Conservation (phyloP, 768 basidiomycete species). For the Mrakia frigida region DNA sequence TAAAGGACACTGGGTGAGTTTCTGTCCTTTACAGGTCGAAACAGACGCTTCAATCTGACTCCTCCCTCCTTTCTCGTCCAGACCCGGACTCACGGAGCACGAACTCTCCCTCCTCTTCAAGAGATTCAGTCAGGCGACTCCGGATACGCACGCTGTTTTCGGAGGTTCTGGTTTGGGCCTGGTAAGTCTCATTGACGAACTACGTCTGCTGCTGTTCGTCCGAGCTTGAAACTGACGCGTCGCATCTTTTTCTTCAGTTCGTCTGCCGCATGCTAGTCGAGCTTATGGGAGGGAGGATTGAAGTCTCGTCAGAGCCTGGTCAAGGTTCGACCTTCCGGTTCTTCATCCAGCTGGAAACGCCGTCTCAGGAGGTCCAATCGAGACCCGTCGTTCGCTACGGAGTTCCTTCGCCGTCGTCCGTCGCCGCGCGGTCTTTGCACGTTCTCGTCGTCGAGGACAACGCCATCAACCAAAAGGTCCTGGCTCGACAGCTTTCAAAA, state of each 20-base stretch:
- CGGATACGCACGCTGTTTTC: constrained; percentile 35
- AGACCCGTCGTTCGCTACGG: neutral
- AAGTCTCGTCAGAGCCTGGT: neutral
- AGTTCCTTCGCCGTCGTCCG: neutral
- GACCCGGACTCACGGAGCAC: constrained; percentile 41
- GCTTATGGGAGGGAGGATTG: constrained; percentile 3
- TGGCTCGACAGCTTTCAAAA: constrained; percentile 10
- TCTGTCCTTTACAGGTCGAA: too few relatives aligned
- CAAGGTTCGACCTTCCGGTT: constrained; percentile 25
- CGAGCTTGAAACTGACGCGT: neutral
- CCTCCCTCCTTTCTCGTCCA: too few relatives aligned
- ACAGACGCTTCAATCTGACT: too few relatives aligned
- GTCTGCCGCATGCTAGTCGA: constrained; percentile 43
- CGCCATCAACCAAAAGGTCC: constrained; percentile 22
- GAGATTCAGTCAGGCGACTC: constrained; percentile 42
- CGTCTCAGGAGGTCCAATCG: neutral
- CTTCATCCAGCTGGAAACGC: constrained; percentile 8
- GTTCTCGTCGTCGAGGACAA: constrained; percentile 27
- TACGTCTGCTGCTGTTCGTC: too few relatives aligned
- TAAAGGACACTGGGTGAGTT: constrained; percentile 34
- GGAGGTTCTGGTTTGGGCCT: constrained; percentile 45
- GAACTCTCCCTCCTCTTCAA: constrained; percentile 45
- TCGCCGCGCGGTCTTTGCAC: neutral
- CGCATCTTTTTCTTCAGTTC: constrained; percentile 32
- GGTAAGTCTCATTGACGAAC: too few relatives aligned